These are phyloP conservation scores for Psilocybe tampanensis DNA, from an alignment of 768 basidiomycete species.

Conservation along the genomic window DNA sequence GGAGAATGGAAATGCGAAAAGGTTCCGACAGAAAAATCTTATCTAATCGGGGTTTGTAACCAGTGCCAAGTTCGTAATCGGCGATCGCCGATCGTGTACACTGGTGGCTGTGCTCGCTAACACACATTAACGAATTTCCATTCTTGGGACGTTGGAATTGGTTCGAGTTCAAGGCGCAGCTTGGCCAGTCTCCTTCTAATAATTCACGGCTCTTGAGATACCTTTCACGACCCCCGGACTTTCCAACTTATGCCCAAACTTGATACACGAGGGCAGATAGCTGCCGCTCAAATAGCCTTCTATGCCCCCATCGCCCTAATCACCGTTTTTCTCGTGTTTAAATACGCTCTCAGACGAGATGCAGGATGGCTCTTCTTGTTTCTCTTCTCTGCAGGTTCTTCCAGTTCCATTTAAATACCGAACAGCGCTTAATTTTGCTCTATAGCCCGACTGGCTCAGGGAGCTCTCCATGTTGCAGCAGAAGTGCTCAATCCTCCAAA, in stretches of 20 bases:
- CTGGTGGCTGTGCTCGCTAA: constrained; percentile 15
- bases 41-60: constrained; percentile 3
- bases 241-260: constrained; percentile 39
- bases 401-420: neutral
- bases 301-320: constrained; percentile 58
- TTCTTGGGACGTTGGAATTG: constrained; percentile 22
- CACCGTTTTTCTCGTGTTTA: constrained; percentile 45
- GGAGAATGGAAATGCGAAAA: constrained; percentile 3
- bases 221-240: constrained; percentile 20
- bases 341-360: constrained; percentile 59
- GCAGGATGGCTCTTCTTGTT: constrained; percentile 73
- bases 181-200: neutral
- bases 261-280: constrained; percentile 51
- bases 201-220: constrained; percentile 23
- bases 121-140: constrained; percentile 18
- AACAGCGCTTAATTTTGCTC: neutral
- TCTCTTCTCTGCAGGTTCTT: constrained; percentile 55
- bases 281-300: constrained; percentile 59
- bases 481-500: constrained; percentile 43
- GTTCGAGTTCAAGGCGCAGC: constrained; percentile 15
- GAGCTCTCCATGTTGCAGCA: constrained; percentile 57
- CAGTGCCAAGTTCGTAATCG: too few relatives aligned
- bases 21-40: constrained; percentile 7
- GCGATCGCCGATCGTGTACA: constrained; percentile 8
- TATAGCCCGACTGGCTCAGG: constrained; percentile 60